phyloP scores from a whole-genome alignment of 805 yeast genomes.

The Trichomonascus vanleenenianus region DNA sequence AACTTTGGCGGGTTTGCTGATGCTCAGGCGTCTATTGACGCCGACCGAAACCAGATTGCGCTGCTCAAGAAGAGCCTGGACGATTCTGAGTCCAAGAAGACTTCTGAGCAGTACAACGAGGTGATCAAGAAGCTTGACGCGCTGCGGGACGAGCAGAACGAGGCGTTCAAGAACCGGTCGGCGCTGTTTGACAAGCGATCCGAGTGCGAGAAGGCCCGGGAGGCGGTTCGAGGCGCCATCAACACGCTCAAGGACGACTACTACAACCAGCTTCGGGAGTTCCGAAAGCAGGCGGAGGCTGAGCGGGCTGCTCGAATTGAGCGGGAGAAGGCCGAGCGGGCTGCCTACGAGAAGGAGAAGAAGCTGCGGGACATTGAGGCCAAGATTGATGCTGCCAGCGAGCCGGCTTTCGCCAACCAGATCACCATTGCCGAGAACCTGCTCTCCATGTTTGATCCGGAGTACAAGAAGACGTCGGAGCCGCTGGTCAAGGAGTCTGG shows the following conservation, averaged over 20 bases:
- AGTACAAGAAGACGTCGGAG: constrained; percentile 51
- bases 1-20: constrained; percentile 68
- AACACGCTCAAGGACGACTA: constrained; percentile 65
- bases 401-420: constrained; percentile 80
- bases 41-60: constrained; percentile 65
- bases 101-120: constrained; percentile 59
- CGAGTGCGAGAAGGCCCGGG: constrained; percentile 58
- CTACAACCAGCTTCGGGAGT: constrained; percentile 66
- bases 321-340: constrained; percentile 57
- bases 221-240: constrained; percentile 58
- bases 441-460: constrained; percentile 69
- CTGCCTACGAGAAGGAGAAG: constrained; percentile 41
- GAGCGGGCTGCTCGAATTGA: constrained; percentile 63
- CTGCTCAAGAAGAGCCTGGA: constrained; percentile 64
- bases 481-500: constrained; percentile 26
- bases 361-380: constrained; percentile 59
- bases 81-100: constrained; percentile 50
- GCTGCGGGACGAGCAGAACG: constrained; percentile 51
- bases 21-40: constrained; percentile 71
- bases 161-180: constrained; percentile 59
- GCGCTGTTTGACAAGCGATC: constrained; percentile 56
- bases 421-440: constrained; percentile 67
- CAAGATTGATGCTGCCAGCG: constrained; percentile 58
- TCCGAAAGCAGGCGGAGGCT: constrained; percentile 57
- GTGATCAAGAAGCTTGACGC: constrained; percentile 60